phyloP scores from a whole-genome alignment of 2,329 filamentous ascomycete species.

The Aspergillus melleus region DNA sequence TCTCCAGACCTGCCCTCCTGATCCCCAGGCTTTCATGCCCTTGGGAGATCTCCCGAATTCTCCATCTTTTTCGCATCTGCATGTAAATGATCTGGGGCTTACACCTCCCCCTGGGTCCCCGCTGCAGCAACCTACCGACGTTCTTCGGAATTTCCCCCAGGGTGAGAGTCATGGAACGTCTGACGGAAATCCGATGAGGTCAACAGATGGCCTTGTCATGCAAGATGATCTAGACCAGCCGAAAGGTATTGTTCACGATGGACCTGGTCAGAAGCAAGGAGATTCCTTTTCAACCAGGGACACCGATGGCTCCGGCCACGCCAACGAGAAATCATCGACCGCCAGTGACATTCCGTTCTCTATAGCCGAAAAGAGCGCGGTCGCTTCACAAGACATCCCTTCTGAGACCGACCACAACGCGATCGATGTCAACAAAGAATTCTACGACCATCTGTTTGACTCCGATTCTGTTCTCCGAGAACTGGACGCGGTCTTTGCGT shows the following conservation, averaged over 20 bases:
- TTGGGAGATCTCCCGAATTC: slow-evolving; percentile 23
- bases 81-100: slow-evolving; percentile 43
- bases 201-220: background rate
- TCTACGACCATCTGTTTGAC: slow-evolving; percentile 22
- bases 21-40: slow-evolving; percentile 17
- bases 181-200: background rate
- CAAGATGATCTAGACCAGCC: background rate
- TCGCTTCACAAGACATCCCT: background rate
- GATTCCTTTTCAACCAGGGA: background rate
- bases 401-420: background rate
- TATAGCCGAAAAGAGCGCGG: background rate
- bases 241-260: background rate
- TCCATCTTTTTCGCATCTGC: slow-evolving; percentile 22
- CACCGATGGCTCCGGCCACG: background rate
- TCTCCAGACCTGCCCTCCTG: slow-evolving; percentile 25
- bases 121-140: slow-evolving; percentile 22
- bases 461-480: slow-evolving; percentile 18
- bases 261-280: background rate
- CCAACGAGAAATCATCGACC: background rate
- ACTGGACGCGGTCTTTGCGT: slow-evolving; percentile 15
- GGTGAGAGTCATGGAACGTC: slow-evolving; percentile 11
- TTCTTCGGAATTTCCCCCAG: slow-evolving; percentile 5
- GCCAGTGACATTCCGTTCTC: background rate
- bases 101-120: slow-evolving; percentile 43
- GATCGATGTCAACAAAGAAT: slow-evolving; percentile 7